Evolutionary conservation across 1,284 basidiomycete genomes (phyloP), one percentile per base, ranked within the genome.

Genomic region (Erythrobasidium hasegawianum): DNA sequence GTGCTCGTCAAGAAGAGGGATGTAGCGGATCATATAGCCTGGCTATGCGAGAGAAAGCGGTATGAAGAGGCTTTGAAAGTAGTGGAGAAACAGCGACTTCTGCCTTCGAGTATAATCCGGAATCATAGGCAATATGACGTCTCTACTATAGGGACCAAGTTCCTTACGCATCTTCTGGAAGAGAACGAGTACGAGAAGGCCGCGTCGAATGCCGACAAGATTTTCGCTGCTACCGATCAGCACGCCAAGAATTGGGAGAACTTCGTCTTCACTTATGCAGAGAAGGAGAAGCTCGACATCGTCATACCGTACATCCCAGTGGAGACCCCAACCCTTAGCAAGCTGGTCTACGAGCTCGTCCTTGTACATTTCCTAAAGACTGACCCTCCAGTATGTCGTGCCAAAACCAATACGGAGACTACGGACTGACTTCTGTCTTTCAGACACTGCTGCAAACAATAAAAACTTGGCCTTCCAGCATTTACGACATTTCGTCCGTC

Each of bases 311-410:
- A 84, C 73, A 85, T 97, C 0, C 96, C 96, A 0, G 92, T 87
- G 0, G 82, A 87, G 27, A 80, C 85, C 3, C 95, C 94, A 0
- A 86, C 85, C 57, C 82, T 98, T 13, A 85, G 87, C 53, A 86
- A 86, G 71, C 77, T 92, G 27, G 89, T 96, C 2, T 99, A 98
- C 77, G 94, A 96, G 77, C 91, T 97, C 88, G 86, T 97, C 52
- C 82, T 98, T 1, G 90, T 86, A 0, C 85, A 97, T 76, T 89
- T 93, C 75, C 79, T 98, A 14, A 82, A 84, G 1, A 84, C 89
- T 65, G 89, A 97, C 76, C 84, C 83, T 73, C 78, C 83, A 72
- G 91, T 89, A 71, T 68, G 83, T 75, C n/a, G n/a, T 20, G n/a
- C 11, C 50, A 9, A 16, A 11, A 39, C 47, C 50, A 11, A 52